Percentiles rank a stretch among this genome's conserved stretches.
Conservation (phyloP, 2,329 filamentous ascomycete species). For the Chaetomium sp. region DNA sequence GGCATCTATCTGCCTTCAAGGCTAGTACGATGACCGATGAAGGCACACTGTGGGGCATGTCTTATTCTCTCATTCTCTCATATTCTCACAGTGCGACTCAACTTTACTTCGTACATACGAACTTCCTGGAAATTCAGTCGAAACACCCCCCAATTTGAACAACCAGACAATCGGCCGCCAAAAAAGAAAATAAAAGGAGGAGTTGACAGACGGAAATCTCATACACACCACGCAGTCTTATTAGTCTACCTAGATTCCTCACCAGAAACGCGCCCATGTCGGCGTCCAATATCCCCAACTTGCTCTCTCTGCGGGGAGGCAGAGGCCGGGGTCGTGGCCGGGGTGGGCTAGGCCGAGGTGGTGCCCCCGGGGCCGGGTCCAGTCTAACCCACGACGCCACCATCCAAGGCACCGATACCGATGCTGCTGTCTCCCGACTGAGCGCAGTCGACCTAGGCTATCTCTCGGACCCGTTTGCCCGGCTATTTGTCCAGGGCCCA, state of each 20-base stretch:
- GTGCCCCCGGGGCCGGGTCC: conserved; percentile 19
- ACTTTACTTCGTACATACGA: too few relatives aligned
- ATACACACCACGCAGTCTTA: not conserved
- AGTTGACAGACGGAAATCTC: too few relatives aligned
- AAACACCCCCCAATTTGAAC: too few relatives aligned
- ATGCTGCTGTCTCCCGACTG: conserved; percentile 81
- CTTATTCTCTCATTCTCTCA: too few relatives aligned
- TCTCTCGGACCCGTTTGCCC: conserved; percentile 72
- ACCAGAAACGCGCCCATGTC: conserved; percentile 28
- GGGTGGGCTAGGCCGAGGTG: conserved; percentile 32
- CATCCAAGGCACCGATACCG: conserved; percentile 84
- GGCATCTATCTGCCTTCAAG: too few relatives aligned
- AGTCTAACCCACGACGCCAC: conserved; percentile 56
- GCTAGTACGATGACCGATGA: too few relatives aligned
- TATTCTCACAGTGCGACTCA: too few relatives aligned
- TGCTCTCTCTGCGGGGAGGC: conserved; percentile 50
- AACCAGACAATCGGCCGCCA: too few relatives aligned
- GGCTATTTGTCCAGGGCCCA: conserved; percentile 56
- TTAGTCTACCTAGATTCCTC: not conserved
- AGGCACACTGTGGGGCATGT: too few relatives aligned
- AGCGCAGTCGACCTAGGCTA: conserved; percentile 86
- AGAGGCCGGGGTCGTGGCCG: conserved; percentile 23
- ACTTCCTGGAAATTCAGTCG: too few relatives aligned
- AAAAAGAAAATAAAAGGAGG: not conserved
- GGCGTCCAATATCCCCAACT: conserved; percentile 69